phyloP scores from a whole-genome alignment of 768 basidiomycete species.

The Mycena crocata region DNA sequence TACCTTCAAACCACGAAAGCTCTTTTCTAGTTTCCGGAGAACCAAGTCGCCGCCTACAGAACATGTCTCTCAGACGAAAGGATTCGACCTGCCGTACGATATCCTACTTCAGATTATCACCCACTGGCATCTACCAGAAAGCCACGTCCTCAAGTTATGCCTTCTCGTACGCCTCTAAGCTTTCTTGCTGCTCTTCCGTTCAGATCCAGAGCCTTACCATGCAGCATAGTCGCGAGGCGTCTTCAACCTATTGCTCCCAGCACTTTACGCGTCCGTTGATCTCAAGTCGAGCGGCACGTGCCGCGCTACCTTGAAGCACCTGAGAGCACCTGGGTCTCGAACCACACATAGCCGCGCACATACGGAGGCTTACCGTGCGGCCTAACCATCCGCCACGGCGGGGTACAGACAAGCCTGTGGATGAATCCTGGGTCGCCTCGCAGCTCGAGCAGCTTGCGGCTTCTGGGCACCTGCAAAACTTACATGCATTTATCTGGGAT shows the following conservation, averaged over 20 bases:
- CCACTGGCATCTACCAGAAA: neutral
- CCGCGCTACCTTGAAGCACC: conserved; percentile 11
- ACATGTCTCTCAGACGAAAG: neutral
- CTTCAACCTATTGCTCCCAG: conserved; percentile 16
- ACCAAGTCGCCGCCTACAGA: neutral
- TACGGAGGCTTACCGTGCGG: conserved; percentile 19
- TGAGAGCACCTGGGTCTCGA: conserved; percentile 9
- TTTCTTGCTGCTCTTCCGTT: neutral
- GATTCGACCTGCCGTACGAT: conserved; percentile 11
- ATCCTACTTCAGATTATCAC: neutral
- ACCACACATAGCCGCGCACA: conserved; percentile 12
- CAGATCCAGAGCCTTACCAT: conserved; percentile 9
- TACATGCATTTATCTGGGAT: conserved; percentile 34
- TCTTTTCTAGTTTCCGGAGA: conserved; percentile 3
- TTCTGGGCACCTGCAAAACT: conserved; percentile 14
- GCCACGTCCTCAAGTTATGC: conserved; percentile 11
- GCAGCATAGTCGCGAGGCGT: conserved; percentile 19
- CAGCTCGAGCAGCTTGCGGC: conserved; percentile 26
- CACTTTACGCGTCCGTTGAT: conserved; percentile 28
- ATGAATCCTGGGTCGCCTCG: conserved; percentile 27
- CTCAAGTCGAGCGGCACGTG: conserved; percentile 25
- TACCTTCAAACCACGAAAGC: conserved; percentile 1
- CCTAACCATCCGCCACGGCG: conserved; percentile 29
- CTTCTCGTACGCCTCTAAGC: conserved; percentile 4
- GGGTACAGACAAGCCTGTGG: conserved; percentile 19